Percentiles rank a stretch among this genome's conserved stretches.
phyloP scores from a whole-genome alignment of 371 early-diverging fungal genomes.

The Thermomucor indicae-seudaticae region DNA sequence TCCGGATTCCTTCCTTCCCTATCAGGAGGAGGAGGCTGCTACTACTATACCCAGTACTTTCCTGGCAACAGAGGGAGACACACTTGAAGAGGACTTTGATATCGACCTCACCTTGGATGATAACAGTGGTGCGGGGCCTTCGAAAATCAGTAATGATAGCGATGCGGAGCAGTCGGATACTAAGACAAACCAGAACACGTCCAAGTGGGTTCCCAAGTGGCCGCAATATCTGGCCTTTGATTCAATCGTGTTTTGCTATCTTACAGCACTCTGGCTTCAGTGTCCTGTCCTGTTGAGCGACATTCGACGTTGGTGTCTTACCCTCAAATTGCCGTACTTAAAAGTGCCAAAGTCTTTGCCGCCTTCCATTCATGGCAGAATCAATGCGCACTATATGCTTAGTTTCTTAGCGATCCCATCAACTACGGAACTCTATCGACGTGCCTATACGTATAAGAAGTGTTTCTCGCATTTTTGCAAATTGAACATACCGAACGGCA shows the following conservation, averaged over 20 bases:
- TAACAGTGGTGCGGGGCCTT: neutral
- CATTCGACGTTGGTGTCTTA: slow-evolving; percentile 19
- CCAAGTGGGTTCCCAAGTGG: too few relatives aligned
- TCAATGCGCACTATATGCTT: neutral
- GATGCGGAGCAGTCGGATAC: neutral
- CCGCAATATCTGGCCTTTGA: slow-evolving; percentile 2
- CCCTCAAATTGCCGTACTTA: slow-evolving; percentile 18
- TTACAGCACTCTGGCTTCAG: slow-evolving; percentile 23
- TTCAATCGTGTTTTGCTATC: slow-evolving; percentile 19
- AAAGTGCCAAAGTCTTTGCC: slow-evolving; percentile 1
- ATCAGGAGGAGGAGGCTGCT: neutral
- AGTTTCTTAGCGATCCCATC: neutral
- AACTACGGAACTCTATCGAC: neutral
- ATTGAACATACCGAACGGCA: neutral
- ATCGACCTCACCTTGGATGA: neutral
- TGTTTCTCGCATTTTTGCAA: neutral
- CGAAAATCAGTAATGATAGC: neutral
- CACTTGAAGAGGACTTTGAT: neutral
- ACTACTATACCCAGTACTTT: neutral
- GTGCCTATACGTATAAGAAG: neutral
- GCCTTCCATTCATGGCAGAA: neutral
- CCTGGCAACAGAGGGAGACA: neutral
- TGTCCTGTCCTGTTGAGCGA: slow-evolving; percentile 26
- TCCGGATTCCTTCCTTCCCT: neutral
- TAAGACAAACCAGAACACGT: too few relatives aligned